These are phyloP conservation scores for Aureobasidium melanogenum DNA, from an alignment of 2,329 filamentous ascomycete genomes.

Conservation along the genomic window DNA sequence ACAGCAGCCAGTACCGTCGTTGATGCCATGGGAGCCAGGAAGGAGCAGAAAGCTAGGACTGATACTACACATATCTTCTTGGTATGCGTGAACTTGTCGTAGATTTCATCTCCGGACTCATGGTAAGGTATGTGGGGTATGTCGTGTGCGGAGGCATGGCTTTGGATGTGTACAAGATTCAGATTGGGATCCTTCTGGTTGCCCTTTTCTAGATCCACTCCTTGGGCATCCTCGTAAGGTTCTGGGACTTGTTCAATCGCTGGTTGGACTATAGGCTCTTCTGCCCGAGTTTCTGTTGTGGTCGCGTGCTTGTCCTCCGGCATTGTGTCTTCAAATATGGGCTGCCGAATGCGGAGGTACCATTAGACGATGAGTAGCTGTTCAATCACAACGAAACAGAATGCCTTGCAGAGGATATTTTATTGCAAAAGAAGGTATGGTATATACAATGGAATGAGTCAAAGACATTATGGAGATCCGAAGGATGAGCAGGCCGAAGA, in stretches of 20 bases:
- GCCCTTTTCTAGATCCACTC: conserved; percentile 8
- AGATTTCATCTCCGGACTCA: conserved; percentile 46
- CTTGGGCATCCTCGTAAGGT: conserved; percentile 10
- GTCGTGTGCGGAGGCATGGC: conserved; percentile 17
- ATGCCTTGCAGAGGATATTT: not conserved
- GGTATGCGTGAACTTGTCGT: conserved; percentile 52
- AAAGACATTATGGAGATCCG: conserved; percentile 3
- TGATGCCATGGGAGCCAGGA: conserved; percentile 65
- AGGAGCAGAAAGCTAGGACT: conserved; percentile 64
- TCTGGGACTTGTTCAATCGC: conserved; percentile 6
- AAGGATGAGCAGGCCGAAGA: not conserved
- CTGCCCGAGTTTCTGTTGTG: not conserved
- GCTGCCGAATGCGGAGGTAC: not conserved
- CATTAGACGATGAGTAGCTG: not conserved
- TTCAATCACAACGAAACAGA: not conserved
- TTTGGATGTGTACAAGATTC: conserved; percentile 14
- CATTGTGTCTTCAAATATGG: not conserved
- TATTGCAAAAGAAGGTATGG: not conserved
- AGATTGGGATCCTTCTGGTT: not conserved
- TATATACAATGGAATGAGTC: not conserved
- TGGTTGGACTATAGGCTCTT: conserved; percentile 10
- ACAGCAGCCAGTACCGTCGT: conserved; percentile 66
- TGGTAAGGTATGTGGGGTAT: conserved; percentile 24
- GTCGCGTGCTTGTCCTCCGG: not conserved
- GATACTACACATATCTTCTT: conserved; percentile 60